Evolutionary conservation across 306 rosid species (phyloP).

Genomic region (Boehmeria nivea): DNA sequence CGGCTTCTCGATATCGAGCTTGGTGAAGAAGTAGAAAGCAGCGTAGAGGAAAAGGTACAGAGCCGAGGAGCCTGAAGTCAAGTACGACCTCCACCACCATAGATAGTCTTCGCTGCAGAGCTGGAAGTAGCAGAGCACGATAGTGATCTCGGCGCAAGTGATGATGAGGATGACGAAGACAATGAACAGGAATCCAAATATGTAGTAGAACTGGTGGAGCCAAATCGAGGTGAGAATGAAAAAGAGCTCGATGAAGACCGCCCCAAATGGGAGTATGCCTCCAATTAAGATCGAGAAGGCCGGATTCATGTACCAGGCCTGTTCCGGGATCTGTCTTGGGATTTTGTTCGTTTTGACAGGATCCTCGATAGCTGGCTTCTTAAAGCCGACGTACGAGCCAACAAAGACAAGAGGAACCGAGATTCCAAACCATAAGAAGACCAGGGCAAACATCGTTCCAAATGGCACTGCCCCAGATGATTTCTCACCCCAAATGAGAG

Average conservation of each 20-base stretch:
- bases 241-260: constrained; percentile 89
- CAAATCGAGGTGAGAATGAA: constrained; percentile 94
- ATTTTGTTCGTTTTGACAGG: constrained; percentile 88
- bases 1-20: constrained; percentile 82
- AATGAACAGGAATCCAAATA: constrained; percentile 79
- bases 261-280: constrained; percentile 90
- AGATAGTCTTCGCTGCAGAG: constrained; percentile 87
- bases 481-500: constrained; percentile 81
- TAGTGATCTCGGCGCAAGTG: constrained; percentile 89
- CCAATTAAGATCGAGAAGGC: constrained; percentile 62
- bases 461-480: constrained; percentile 97
- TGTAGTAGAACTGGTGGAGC: constrained; percentile 84
- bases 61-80: constrained; percentile 92
- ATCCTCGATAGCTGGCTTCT: constrained; percentile 54
- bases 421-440: constrained; percentile 87
- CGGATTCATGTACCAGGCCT: constrained; percentile 83
- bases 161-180: constrained; percentile 80
- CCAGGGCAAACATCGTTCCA: constrained; percentile 94
- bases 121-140: constrained; percentile 98
- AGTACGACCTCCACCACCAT: constrained; percentile 97
- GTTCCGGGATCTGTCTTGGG: constrained; percentile 82
- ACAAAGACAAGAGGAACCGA: constrained; percentile 83
- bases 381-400: constrained; percentile 67
- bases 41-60: constrained; percentile 82
- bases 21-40: constrained; percentile 83